Evolutionary conservation across 805 yeast species (phyloP).

Genomic region (Zygoascus biomembranicola): DNA sequence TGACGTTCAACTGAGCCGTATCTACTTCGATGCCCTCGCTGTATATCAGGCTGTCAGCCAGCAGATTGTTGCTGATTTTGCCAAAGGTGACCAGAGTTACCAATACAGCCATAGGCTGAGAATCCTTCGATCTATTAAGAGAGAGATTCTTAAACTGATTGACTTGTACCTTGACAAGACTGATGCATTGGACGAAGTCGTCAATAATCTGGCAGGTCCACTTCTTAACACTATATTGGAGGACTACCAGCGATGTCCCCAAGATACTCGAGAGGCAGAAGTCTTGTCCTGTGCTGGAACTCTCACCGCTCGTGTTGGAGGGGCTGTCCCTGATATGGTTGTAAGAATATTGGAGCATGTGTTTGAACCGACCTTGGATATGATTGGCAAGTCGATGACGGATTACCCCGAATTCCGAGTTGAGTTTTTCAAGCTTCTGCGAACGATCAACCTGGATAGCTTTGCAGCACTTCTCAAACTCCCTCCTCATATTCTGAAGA

Average conservation of each 20-base stretch:
- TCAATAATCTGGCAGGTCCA: constrained; percentile 72
- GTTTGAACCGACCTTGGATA: constrained; percentile 86
- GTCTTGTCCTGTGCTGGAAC: constrained; percentile 93
- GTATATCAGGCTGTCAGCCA: constrained; percentile 77
- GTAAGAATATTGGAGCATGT: constrained; percentile 81
- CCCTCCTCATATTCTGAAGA: constrained; percentile 86
- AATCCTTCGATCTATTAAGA: constrained; percentile 91
- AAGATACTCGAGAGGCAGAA: constrained; percentile 97
- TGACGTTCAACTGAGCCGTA: constrained; percentile 75
- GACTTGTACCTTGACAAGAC: constrained; percentile 87
- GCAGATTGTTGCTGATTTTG: constrained; percentile 74
- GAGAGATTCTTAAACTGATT: constrained; percentile 80
- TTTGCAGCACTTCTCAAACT: constrained; percentile 80
- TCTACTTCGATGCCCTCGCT: constrained; percentile 83
- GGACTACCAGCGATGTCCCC: constrained; percentile 81
- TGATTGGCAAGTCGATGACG: constrained; percentile 92
- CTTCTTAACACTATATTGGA: constrained; percentile 76
- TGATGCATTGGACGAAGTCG: constrained; percentile 76
- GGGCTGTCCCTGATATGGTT: constrained; percentile 80
- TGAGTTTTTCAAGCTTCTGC: constrained; percentile 83
- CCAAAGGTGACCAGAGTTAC: constrained; percentile 74
- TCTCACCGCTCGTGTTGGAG: constrained; percentile 79
- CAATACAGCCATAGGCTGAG: constrained; percentile 93
- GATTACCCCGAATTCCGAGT: constrained; percentile 98
- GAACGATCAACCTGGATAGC: constrained; percentile 77